These are phyloP conservation scores for Paracamarosporium sp. DNA, from an alignment of 2,329 filamentous ascomycete species.

Conservation along the genomic window DNA sequence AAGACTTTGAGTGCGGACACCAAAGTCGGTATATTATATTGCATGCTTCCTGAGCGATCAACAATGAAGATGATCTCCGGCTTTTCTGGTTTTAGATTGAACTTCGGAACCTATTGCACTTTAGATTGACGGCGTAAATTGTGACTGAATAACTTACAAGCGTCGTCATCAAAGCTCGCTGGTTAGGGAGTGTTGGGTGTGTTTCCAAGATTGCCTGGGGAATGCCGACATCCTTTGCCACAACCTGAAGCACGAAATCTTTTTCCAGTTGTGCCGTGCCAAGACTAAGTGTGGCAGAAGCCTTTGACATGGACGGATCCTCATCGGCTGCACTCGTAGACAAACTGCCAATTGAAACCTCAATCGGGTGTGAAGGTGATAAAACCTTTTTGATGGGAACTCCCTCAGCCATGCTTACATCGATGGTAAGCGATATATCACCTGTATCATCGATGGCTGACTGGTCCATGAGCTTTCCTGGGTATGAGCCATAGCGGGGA, in stretches of 20 bases:
- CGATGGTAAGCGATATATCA: conserved; percentile 61
- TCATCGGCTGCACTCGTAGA: conserved; percentile 52
- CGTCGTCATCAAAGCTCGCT: conserved; percentile 71
- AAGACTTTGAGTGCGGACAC: conserved; percentile 65
- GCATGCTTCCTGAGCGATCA: conserved; percentile 73
- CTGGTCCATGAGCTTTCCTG: conserved; percentile 20
- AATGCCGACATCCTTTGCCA: conserved; percentile 62
- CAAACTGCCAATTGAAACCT: conserved; percentile 65
- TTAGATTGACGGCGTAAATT: too few relatives aligned
- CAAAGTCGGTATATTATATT: conserved; percentile 59
- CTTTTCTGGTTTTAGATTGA: conserved; percentile 60
- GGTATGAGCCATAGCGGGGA: conserved; percentile 65
- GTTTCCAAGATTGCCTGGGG: conserved; percentile 69
- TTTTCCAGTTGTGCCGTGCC: conserved; percentile 61
- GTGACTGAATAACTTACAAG: conserved; percentile 47
- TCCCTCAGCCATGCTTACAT: conserved; percentile 61
- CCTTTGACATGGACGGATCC: conserved; percentile 61
- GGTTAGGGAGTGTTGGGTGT: conserved; percentile 64
- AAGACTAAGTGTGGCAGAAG: conserved; percentile 65
- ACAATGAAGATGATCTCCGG: conserved; percentile 74
- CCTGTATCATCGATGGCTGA: conserved; percentile 19
- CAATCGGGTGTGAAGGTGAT: conserved; percentile 71
- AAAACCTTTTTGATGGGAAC: conserved; percentile 65
- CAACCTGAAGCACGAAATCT: conserved; percentile 71
- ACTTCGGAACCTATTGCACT: conserved; percentile 61